Evolutionary conservation across 2,329 filamentous ascomycete species (phyloP), one percentile per base, ranked within the genome.

Genomic region (Cytospora chrysosperma): DNA sequence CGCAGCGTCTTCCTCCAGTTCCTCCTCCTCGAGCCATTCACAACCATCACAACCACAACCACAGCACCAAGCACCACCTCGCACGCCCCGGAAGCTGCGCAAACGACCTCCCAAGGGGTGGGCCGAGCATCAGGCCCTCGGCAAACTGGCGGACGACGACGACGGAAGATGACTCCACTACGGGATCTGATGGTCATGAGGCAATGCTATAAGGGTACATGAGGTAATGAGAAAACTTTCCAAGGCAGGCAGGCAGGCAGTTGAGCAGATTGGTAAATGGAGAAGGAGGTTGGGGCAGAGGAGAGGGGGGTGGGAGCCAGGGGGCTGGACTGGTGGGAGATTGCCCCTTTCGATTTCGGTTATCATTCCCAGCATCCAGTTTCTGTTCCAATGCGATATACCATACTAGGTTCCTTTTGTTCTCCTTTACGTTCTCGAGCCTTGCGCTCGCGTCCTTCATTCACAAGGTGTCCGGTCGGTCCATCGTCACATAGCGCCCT

Each of bases 51-150:
- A 60, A 63, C 67, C 28, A 26, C 26, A 47, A 30, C 15, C 59
- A n/a, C 58, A 66, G 15, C 37, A 60, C 40, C 63, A 62, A 69
- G 61, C 54, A 62, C 65, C 55, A 61, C 52, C 66, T 61, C 74
- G 74, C 59, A 70, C 68, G 63, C 75, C 77, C 59, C 74, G 78
- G 64, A 82, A 79, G 70, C 74, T 81, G 61, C 77, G 73, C 67
- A 82, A 82, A 71, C 75, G 73, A 65, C 74, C 68, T 37, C 75
- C 75, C 8, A 69, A 64, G 40, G 70, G 68, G 21, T 72, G 71
- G 67, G 67, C 67, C 8, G 73, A 74, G 54, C 68, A 66, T 15
- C 69, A 72, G 64, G 68, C 70, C 43, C 65, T 74, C 50, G 68
- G 69, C 56, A 71, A 71, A 43, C 59, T 61, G 53, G 59, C 59